Evolutionary conservation across 2,329 filamentous ascomycete species (phyloP), one percentile per base, ranked within the genome.

Genomic region (Calonectria honghensis): DNA sequence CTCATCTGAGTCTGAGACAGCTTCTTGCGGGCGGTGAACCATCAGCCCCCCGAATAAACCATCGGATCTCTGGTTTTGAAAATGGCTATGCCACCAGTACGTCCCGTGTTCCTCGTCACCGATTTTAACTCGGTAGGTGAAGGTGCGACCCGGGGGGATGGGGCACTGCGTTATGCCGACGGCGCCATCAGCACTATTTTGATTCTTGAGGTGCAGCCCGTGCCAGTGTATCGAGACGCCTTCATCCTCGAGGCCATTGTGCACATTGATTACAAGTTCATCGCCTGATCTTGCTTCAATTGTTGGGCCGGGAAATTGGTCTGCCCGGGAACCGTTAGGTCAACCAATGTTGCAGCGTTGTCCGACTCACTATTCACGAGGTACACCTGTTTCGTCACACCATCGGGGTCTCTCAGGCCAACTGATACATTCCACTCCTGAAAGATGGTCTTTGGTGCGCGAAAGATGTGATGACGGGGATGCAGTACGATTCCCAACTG

Each of bases 251-350:
- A 90, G 87, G 6, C 83, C 82, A 79, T 96, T 96, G 81, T 90
- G 86, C 69, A 95, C 88, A 54, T 93, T 90, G 67, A 95, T 91
- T 14, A 94, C 84, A n/a, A 96, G 83, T 4, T 89, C 90, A 79
- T 96, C 94, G 27, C 93, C 93, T 75, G 93, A 91, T 76, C 93
- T 94, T 70, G 91, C 90, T 77, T 94, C 90, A 70, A 96, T 91
- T 50, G 93, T 85, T 18, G 94, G 94, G 2, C 94, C 89, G 0
- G 94, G 94, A 85, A 94, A 95, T 80, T 92, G 86, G 27, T 83
- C 84, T 81, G 16, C 39, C 7, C 13, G 37, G 18, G 20, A 14
- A 48, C 14, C 50, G 20, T 59, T 20, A 41, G 51, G 14, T 37
- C 16, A 2, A 2, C 9, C 14, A 16, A 14, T 9, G 24, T 6